Conservation (phyloP, 176 grass and related monocot genomes). For the Ensete glaucum region DNA sequence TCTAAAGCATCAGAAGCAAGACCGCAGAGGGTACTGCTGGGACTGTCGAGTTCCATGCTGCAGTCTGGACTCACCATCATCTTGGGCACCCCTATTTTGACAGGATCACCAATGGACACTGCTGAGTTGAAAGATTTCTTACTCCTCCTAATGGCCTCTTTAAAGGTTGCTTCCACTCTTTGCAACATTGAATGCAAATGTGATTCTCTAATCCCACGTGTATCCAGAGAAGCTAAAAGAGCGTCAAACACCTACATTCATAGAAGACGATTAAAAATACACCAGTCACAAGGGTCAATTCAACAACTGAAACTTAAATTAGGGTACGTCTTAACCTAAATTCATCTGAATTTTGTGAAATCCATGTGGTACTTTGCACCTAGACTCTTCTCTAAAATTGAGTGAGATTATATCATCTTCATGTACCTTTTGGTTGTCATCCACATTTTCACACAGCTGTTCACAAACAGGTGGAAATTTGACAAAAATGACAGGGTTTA, state of each 20-base stretch:
- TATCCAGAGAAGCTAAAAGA: slow-evolving; percentile 62
- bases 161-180: slow-evolving; percentile 75
- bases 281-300: not conserved
- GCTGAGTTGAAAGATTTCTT: slow-evolving; percentile 24
- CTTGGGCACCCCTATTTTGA: slow-evolving; percentile 37
- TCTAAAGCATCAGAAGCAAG: slow-evolving; percentile 40
- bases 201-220: slow-evolving; percentile 72
- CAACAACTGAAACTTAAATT: too few relatives aligned
- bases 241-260: slow-evolving; percentile 80
- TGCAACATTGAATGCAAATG: slow-evolving; percentile 87
- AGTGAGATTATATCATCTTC: too few relatives aligned
- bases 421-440: too few relatives aligned
- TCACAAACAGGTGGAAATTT: too few relatives aligned
- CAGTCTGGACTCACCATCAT: slow-evolving; percentile 34
- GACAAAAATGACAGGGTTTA: too few relatives aligned
- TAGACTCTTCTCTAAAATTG: too few relatives aligned
- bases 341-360: too few relatives aligned
- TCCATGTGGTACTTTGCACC: too few relatives aligned
- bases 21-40: slow-evolving; percentile 53
- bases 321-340: too few relatives aligned
- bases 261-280: not conserved
- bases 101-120: slow-evolving; percentile 22
- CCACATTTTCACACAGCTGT: too few relatives aligned
- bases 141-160: slow-evolving; percentile 50
- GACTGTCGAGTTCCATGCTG: slow-evolving; percentile 53